Conservation (phyloP, 2,329 filamentous ascomycete genomes). For the Pseudogymnoascus verrucosus region DNA sequence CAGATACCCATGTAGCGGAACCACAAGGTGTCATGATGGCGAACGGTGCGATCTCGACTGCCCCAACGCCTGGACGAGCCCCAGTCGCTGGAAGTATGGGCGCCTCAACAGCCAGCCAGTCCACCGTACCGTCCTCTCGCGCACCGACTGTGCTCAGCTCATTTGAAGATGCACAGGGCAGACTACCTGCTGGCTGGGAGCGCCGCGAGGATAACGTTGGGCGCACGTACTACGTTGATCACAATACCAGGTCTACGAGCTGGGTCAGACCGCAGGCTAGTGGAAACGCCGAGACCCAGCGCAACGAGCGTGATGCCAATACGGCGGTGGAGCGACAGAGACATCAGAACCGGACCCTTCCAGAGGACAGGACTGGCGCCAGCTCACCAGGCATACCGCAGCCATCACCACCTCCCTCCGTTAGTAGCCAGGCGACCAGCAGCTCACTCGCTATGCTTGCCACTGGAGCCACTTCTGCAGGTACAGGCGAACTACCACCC, state of each 20-base stretch:
- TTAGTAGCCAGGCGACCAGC: constrained; percentile 24
- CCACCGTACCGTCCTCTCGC: constrained; percentile 17
- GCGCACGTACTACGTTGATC: constrained; percentile 95
- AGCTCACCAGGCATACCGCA: constrained; percentile 74
- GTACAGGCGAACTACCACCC: constrained; percentile 86
- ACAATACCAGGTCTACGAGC: constrained; percentile 92
- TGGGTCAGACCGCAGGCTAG: constrained; percentile 85
- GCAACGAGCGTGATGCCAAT: constrained; percentile 76
- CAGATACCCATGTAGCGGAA: constrained; percentile 15
- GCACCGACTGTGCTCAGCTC: constrained; percentile 61
- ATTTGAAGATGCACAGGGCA: constrained; percentile 93
- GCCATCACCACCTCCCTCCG: constrained; percentile 26
- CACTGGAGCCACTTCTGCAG: constrained; percentile 87
- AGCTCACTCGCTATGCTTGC: constrained; percentile 80
- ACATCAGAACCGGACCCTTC: constrained; percentile 91
- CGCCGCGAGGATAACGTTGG: constrained; percentile 90
- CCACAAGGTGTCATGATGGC: constrained; percentile 23
- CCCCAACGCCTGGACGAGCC: constrained; percentile 27
- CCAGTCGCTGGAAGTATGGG: constrained; percentile 27
- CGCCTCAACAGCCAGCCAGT: constrained; percentile 15
- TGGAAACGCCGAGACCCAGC: constrained; percentile 66
- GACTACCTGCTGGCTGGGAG: constrained; percentile 90
- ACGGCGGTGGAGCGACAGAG: constrained; percentile 88
- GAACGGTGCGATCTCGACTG: constrained; percentile 24
- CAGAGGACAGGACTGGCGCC: constrained; percentile 88